Evolutionary conservation across 192 early-diverging fungal species (phyloP), one percentile per base, ranked within the genome.

Genomic region (Coemansia sp.): DNA sequence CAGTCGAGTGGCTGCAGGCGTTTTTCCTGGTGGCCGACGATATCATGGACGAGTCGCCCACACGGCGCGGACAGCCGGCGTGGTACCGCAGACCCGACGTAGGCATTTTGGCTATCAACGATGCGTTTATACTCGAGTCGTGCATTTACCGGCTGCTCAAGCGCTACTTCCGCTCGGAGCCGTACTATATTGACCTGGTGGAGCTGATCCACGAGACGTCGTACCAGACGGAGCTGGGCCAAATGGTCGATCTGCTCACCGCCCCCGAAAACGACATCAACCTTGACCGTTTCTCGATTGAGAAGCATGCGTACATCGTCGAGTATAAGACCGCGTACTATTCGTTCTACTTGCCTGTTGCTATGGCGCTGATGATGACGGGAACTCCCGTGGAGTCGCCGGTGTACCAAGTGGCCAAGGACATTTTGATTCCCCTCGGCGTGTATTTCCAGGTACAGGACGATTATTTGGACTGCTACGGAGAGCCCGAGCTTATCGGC

Each of bases 361-460:
- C 95, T 35, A 82, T 95, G 55, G 92, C 95, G 26, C 93, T 99
- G 87, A 81, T 85, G 51, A 90, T 97, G 88, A 89, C 89, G 56
- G 93, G 92, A 50, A 84, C 94, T 47, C 45, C 54, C 2, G 89
- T 88, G 54, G 83, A 87, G n/a, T 89, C 88, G 66, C 67, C 68
- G 22, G 89, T 91, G 20, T 96, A 85, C 86, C 75, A 89, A 81
- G 86, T 93, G 59, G 93, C 96, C 22, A 82, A 88, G 70, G 83
- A 82, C 43, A 91, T 99, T 29, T 84, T 99, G 45, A 83, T 99
- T 50, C 96, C 97, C 9, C 80, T 99, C 29, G 97, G 97, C 37
- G 92, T 95, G 81, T 99, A 99, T 77, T 99, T 99, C 88, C 97
- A 99, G 83, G 84, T 95, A 57, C 97, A 98, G 83, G 97, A 99